A percentile compares a stretch with the other conserved stretches of the same genome.
Evolutionary conservation across 2,329 filamentous ascomycete species (phyloP).

Genomic region (Pezicula neosporulosa): DNA sequence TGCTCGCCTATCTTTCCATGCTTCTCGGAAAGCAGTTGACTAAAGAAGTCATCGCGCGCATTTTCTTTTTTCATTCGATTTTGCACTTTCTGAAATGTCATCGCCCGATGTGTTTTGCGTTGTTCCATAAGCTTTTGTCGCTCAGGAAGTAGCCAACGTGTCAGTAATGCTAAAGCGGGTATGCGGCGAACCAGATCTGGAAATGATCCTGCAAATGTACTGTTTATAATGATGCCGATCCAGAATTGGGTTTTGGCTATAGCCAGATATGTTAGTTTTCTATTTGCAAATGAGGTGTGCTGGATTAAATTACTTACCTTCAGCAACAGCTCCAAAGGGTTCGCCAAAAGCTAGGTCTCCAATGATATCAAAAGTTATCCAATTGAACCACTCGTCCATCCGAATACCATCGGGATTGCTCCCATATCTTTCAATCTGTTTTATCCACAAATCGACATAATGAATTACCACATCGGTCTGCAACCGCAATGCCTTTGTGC

Average conservation of each 20-base stretch:
- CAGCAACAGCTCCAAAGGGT: conserved; percentile 28
- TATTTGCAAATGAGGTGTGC: background rate
- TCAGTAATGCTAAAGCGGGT: background rate
- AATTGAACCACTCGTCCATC: conserved; percentile 30
- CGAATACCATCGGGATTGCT: background rate
- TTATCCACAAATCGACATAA: conserved; percentile 10
- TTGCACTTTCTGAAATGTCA: background rate
- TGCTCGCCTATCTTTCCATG: background rate
- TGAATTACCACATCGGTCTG: conserved; percentile 22
- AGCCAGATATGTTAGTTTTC: background rate
- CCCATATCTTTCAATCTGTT: background rate
- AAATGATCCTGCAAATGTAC: background rate
- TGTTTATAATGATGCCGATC: background rate
- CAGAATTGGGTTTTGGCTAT: background rate
- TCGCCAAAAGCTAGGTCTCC: conserved; percentile 41
- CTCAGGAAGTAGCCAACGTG: background rate
- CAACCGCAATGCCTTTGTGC: conserved; percentile 20
- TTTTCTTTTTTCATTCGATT: background rate
- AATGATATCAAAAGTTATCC: conserved; percentile 32
- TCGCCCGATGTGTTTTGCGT: background rate
- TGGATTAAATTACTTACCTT: conserved; percentile 11
- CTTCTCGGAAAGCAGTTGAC: background rate
- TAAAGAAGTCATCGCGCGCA: background rate
- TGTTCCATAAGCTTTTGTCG: background rate
- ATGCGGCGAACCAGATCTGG: background rate